phyloP scores from a whole-genome alignment of 2,329 filamentous ascomycete species.

The Zasmidium angulare region DNA sequence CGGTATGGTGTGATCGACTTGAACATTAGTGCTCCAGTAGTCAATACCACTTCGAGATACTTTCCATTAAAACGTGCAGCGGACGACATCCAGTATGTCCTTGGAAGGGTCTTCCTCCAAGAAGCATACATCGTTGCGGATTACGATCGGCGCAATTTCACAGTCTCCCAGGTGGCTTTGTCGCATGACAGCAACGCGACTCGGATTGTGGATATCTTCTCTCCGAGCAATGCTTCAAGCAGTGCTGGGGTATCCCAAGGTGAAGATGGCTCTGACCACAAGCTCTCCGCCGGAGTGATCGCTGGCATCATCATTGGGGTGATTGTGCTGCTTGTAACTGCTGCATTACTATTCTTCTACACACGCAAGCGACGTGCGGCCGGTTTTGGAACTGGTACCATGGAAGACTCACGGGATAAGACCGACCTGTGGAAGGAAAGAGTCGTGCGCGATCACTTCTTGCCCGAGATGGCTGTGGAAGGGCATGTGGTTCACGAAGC shows the following conservation, averaged over 20 bases:
- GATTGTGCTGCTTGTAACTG: neutral
- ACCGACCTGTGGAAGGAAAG: neutral
- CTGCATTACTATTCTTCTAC: neutral
- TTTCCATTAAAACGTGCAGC: slow-evolving; percentile 26
- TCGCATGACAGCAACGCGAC: neutral
- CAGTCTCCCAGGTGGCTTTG: neutral
- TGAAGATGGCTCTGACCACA: neutral
- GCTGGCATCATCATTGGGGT: slow-evolving; percentile 12
- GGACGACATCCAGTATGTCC: slow-evolving; percentile 25
- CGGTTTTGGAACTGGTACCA: no score
- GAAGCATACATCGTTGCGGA: slow-evolving; percentile 25
- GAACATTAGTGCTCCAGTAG: slow-evolving; percentile 15
- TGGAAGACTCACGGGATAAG: no score
- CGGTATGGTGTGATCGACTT: no score
- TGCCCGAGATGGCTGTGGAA: neutral
- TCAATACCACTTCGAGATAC: slow-evolving; percentile 12
- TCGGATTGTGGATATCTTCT: neutral
- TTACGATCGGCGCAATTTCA: slow-evolving; percentile 11
- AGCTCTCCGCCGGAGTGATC: slow-evolving; percentile 10
- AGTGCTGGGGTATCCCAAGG: neutral
- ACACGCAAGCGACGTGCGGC: neutral
- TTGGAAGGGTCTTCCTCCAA: slow-evolving; percentile 32
- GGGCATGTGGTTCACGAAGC: neutral
- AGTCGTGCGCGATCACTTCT: neutral
- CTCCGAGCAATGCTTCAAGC: neutral